These are phyloP conservation scores for Paramicrosporidium saccamoebae DNA, from an alignment of 371 early-diverging fungal species.

Conservation along the genomic window DNA sequence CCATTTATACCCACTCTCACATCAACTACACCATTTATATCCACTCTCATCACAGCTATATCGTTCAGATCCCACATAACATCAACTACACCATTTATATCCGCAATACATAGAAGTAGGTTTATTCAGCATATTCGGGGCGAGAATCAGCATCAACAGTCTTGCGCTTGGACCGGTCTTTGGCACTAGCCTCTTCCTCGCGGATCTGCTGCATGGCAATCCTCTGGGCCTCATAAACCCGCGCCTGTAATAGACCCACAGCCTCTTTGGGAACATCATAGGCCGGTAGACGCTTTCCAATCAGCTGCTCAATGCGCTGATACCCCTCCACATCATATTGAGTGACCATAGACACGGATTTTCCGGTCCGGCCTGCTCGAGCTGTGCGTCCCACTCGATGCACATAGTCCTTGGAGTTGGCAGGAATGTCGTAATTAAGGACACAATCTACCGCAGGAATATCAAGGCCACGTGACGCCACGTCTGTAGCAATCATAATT, in stretches of 20 bases:
- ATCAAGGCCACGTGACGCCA: conserved; percentile 76
- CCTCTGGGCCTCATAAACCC: conserved; percentile 63
- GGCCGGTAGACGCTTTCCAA: conserved; percentile 42
- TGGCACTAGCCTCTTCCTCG: conserved; percentile 15
- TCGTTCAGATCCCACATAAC: too few species aligned
- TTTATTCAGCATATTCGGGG: neutral
- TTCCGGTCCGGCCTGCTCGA: conserved; percentile 69
- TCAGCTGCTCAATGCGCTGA: conserved; percentile 63
- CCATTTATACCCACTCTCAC: too few species aligned
- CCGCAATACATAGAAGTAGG: too few species aligned
- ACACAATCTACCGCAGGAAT: conserved; percentile 83
- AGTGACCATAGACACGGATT: conserved; percentile 76
- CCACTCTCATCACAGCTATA: too few species aligned
- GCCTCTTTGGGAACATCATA: conserved; percentile 50
- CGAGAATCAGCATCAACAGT: too few species aligned
- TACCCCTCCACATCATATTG: conserved; percentile 83
- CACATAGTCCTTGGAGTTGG: conserved; percentile 68
- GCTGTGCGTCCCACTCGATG: conserved; percentile 94
- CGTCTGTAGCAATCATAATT: conserved; percentile 87
- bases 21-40: too few species aligned
- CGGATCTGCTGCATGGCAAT: conserved; percentile 32
- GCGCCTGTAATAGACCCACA: conserved; percentile 59
- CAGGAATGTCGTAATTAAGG: conserved; percentile 87
- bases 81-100: too few species aligned
- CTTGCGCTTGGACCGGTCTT: too few species aligned